Percentiles rank a stretch among this genome's conserved stretches.
phyloP scores from a whole-genome alignment of 306 rosid species.

The Cucurbita ficifolia region DNA sequence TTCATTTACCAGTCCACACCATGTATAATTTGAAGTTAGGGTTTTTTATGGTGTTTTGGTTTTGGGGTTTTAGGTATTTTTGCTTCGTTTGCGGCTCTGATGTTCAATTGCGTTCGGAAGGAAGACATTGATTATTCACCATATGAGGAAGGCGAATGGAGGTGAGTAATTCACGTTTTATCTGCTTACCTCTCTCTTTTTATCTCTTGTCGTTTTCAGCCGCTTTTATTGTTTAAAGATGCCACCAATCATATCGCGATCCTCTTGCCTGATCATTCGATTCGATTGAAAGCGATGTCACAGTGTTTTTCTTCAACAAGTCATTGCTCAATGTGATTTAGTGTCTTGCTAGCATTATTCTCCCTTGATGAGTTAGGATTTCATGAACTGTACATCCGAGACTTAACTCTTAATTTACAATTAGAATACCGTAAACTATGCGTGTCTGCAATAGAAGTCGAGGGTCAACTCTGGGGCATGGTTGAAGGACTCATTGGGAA shows the following conservation, averaged over 20 bases:
- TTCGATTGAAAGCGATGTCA: not conserved
- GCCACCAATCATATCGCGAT: too few species aligned
- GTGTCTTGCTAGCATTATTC: not conserved
- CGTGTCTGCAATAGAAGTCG: not conserved
- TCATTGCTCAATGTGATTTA: not conserved
- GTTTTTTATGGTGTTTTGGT: conserved; percentile 14
- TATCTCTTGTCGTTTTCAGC: not conserved
- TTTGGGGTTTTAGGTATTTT: conserved; percentile 50
- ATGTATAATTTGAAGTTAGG: conserved; percentile 10
- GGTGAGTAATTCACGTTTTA: conserved; percentile 24
- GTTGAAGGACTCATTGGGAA: not conserved
- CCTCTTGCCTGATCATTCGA: too few species aligned
- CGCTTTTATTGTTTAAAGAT: not conserved
- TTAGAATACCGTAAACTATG: not conserved
- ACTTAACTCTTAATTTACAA: not conserved
- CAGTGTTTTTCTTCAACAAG: not conserved
- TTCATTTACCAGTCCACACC: not conserved
- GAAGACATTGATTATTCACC: conserved; percentile 95
- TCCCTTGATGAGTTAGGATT: not conserved
- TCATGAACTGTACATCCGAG: not conserved
- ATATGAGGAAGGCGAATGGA: conserved; percentile 98
- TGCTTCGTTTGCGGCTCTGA: conserved; percentile 84
- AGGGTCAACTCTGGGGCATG: not conserved
- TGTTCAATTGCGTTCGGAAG: conserved; percentile 97
- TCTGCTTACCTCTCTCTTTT: not conserved